These are phyloP conservation scores for Pythium dissimile DNA, from an alignment of 352 stramenopile species.

Conservation along the genomic window DNA sequence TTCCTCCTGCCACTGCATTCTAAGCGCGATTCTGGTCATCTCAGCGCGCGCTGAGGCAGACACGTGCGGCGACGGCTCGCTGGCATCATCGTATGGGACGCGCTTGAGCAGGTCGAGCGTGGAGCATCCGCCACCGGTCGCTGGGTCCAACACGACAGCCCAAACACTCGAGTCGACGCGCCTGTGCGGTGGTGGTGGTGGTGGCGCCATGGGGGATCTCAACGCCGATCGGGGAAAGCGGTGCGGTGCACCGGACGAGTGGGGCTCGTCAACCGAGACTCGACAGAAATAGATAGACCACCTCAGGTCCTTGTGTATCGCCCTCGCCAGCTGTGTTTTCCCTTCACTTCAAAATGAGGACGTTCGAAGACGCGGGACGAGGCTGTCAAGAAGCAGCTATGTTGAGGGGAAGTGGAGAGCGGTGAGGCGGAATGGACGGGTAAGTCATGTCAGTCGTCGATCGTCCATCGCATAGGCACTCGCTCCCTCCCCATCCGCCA, in stretches of 20 bases:
- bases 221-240: not conserved
- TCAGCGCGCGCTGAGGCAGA: conserved; percentile 34
- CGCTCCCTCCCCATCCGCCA: not conserved
- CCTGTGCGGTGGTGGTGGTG: not conserved
- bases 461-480: conserved; percentile 9
- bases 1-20: not conserved
- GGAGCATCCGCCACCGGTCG: conserved; percentile 34
- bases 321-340: not conserved
- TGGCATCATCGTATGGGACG: conserved; percentile 12
- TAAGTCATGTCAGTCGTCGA: conserved; percentile 18
- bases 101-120: conserved; percentile 64
- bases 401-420: no score
- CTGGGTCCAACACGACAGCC: conserved; percentile 19
- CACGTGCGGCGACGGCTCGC: conserved; percentile 6
- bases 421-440: no score
- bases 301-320: no score
- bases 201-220: not conserved
- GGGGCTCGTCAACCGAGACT: no score
- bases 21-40: conserved; percentile 30
- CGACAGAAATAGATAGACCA: no score
- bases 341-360: no score
- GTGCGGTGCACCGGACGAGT: no score
- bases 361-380: conserved; percentile 12
- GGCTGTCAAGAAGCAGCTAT: no score
- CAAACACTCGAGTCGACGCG: not conserved